Conservation (phyloP, 1,284 basidiomycete species). For the Sphagnurus paluster region DNA sequence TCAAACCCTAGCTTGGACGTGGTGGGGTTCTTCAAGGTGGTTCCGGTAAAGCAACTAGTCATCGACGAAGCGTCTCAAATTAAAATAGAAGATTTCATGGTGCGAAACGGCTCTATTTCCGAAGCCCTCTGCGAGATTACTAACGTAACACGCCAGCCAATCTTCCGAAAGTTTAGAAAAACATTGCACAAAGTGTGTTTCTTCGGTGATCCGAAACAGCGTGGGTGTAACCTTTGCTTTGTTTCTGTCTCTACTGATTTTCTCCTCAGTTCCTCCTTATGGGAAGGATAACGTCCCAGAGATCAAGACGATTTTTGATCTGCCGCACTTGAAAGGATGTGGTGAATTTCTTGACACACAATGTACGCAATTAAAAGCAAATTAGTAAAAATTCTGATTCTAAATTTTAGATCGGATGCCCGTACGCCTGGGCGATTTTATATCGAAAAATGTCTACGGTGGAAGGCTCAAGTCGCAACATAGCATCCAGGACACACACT, state of each 20-base stretch:
- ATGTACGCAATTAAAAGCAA: too few species aligned
- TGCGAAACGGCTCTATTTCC: conserved; percentile 20
- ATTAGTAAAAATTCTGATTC: too few species aligned
- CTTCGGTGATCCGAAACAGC: conserved; percentile 49
- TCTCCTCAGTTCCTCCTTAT: conserved; percentile 45
- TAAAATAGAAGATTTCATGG: conserved; percentile 43
- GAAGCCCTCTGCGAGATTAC: conserved; percentile 7
- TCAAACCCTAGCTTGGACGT: conserved; percentile 37
- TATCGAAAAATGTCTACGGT: conserved; percentile 44
- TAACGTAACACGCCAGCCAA: conserved; percentile 24
- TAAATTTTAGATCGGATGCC: conserved; percentile 52
- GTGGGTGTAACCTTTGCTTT: conserved; percentile 23
- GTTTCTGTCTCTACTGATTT: neutral
- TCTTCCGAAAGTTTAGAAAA: conserved; percentile 34
- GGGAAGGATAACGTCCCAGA: conserved; percentile 39
- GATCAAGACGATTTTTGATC: conserved; percentile 47
- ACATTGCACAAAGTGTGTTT: conserved; percentile 39
- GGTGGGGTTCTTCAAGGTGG: conserved; percentile 30
- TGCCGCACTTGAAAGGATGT: conserved; percentile 36
- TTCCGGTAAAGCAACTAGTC: conserved; percentile 40
- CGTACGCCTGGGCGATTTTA: conserved; percentile 43
- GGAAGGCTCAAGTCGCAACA: conserved; percentile 40
- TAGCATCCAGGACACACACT: conserved; percentile 23
- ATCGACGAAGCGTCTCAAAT: conserved; percentile 54
- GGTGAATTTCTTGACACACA: conserved; percentile 44